phyloP scores from a whole-genome alignment of 257 asterid genomes.

The Solanum chmielewskii region DNA sequence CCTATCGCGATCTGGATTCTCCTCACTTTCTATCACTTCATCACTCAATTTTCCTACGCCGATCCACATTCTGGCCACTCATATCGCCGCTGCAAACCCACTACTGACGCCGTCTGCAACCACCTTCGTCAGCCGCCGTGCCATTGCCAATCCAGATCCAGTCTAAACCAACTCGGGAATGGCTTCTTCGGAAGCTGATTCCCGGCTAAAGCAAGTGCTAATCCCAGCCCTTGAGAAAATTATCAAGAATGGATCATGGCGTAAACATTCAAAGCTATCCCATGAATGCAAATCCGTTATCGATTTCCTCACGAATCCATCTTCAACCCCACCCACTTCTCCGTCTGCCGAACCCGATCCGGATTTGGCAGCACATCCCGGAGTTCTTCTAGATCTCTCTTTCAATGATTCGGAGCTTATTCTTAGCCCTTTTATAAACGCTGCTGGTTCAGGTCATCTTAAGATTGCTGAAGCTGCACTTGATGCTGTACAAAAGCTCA shows the following conservation, averaged over 20 bases:
- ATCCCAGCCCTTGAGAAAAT: slow-evolving; percentile 87
- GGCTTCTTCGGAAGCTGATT: slow-evolving; percentile 96
- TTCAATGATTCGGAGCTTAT: slow-evolving; percentile 59
- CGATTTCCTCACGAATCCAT: slow-evolving; percentile 37
- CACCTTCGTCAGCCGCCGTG: neutral
- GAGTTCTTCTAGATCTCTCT: slow-evolving; percentile 70
- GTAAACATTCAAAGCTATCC: slow-evolving; percentile 85
- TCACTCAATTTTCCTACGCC: neutral
- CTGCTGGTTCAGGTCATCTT: slow-evolving; percentile 44
- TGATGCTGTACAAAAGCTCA: slow-evolving; percentile 83
- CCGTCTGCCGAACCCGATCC: slow-evolving; percentile 36
- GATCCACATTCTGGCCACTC: neutral
- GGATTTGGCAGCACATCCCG: slow-evolving; percentile 37
- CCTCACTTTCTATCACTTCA: neutral
- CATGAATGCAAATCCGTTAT: slow-evolving; percentile 81
- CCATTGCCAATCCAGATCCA: neutral
- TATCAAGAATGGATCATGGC: slow-evolving; percentile 81
- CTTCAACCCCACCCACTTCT: slow-evolving; percentile 40
- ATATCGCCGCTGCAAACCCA: neutral
- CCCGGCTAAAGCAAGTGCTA: slow-evolving; percentile 67
- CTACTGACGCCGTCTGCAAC: neutral
- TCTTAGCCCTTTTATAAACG: slow-evolving; percentile 71
- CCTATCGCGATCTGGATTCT: slow-evolving; percentile 1
- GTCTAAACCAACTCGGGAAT: slow-evolving; percentile 42
- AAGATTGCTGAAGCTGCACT: slow-evolving; percentile 86